A percentile compares a stretch with the other conserved stretches of the same genome.
Evolutionary conservation across 306 rosid genomes (phyloP).

Genomic region (Ammopiptanthus mongolicus): DNA sequence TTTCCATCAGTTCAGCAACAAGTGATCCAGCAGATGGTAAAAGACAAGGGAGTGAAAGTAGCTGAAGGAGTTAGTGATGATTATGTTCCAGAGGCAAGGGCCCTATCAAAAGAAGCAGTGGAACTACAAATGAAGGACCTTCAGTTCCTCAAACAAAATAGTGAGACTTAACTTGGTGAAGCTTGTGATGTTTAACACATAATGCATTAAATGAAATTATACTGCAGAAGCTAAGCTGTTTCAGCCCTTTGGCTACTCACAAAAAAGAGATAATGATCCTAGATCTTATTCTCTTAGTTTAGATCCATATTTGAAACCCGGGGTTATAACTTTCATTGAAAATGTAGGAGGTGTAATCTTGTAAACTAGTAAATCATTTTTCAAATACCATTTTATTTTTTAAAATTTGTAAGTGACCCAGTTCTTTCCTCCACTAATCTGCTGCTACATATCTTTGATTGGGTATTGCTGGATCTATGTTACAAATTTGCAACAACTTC

Average conservation of each 20-base stretch:
- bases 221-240: neutral
- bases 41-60: constrained; percentile 54
- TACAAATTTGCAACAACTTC: neutral
- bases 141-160: constrained; percentile 72
- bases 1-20: constrained; percentile 53
- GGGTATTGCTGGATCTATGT: neutral
- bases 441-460: no score
- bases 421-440: neutral
- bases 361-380: neutral
- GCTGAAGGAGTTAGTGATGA: constrained; percentile 51
- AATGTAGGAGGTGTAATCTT: neutral
- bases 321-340: neutral
- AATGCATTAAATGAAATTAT: constrained; percentile 12
- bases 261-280: neutral
- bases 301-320: neutral
- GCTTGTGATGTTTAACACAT: neutral
- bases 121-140: constrained; percentile 91
- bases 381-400: neutral
- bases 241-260: constrained; percentile 16
- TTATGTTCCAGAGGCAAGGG: constrained; percentile 40
- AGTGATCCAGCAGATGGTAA: constrained; percentile 57
- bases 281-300: neutral
- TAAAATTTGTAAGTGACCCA: neutral
- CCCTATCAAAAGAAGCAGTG: constrained; percentile 75
- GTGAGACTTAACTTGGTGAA: constrained; percentile 30